Evolutionary conservation across 768 basidiomycete genomes (phyloP), one percentile per base, ranked within the genome.

Genomic region (Punctularia strigosozonata): DNA sequence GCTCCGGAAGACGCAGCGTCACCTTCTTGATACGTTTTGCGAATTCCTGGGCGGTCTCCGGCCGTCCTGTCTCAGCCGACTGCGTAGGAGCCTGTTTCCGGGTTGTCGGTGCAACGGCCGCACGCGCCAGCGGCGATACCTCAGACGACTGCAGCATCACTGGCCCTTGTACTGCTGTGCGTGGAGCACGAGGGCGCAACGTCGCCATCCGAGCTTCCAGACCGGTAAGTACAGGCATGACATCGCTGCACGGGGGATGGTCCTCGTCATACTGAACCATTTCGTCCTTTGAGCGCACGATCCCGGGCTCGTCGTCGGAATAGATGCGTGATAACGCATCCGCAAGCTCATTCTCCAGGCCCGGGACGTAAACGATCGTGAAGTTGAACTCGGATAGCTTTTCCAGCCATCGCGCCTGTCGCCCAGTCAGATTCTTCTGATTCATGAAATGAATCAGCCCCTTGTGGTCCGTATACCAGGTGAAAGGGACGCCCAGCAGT

Each of bases 341-440:
- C 1, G 57, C 52, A 0, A 60, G 30, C 0, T 49, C 37, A 33
- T 63, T 64, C 4, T 56, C 50, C 0, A 21, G 30, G 0, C 64
- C 62, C 0, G 50, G 55, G 14, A 58, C 38, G 25, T 57, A 52
- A 8, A 44, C 18, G 4, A 57, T 49, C 1, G 25, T 34, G 25
- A 53, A 58, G 20, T 56, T 47, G 24, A 50, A 56, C 20, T 54
- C 44, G 25, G 34, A 39, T 7, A 56, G 23, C 4, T 54, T 55
- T 17, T 62, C 58, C 3, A 60, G 14, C 65, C 65, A 66, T 0
- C 56, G 43, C 0, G 53, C 57, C 21, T 65, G 64, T 1, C 57
- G 43, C 0, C 50, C 51, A 0, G 58, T 58, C 8, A 65, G 24
- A 3, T 60, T 46, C 13, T 44, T 46, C 37, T 67, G 63, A 0